phyloP scores from a whole-genome alignment of 345 rosid species.

The Brassica rapa region DNA sequence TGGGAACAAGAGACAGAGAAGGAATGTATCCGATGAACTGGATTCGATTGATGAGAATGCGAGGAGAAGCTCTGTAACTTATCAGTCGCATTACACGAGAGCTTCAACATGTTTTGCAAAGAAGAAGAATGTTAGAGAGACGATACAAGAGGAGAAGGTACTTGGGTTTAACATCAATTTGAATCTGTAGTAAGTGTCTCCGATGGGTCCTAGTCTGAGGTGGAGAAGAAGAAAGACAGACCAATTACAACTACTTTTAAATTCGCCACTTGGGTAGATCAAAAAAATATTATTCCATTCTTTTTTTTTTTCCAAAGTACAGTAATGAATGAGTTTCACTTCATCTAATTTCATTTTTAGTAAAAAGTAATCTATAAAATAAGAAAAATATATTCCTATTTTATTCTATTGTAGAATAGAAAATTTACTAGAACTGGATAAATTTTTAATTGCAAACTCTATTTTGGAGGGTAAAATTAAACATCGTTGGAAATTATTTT shows the following conservation, averaged over 20 bases:
- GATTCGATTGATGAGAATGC: conserved; percentile 41
- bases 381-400: no score
- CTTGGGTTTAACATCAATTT: neutral
- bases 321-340: neutral
- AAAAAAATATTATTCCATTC: neutral
- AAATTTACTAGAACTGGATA: neutral
- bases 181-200: conserved; percentile 21
- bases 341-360: neutral
- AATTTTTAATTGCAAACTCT: neutral
- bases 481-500: neutral
- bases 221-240: conserved; percentile 6
- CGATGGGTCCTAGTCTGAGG: conserved; percentile 50
- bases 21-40: conserved; percentile 15
- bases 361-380: no score
- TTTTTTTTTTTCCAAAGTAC: neutral
- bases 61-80: conserved; percentile 56
- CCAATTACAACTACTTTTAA: neutral
- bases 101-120: conserved; percentile 51
- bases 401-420: no score
- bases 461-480: neutral
- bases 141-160: neutral
- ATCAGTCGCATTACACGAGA: conserved; percentile 52
- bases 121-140: neutral
- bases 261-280: no score
- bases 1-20: conserved; percentile 32